Evolutionary conservation across 345 rosid genomes (phyloP).

Genomic region (Bruguiera sexangula): DNA sequence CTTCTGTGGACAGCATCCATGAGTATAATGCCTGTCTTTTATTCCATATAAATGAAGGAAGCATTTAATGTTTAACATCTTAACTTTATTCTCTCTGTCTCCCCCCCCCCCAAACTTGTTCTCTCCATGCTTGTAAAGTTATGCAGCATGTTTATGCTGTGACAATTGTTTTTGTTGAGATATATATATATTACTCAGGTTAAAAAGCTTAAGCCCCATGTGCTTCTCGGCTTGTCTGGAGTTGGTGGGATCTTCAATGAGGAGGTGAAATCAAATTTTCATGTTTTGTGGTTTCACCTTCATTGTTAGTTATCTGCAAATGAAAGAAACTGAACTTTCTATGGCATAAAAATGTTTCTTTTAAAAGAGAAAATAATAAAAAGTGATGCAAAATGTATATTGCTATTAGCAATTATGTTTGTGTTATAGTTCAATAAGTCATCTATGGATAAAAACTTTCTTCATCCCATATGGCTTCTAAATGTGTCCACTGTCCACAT

Average conservation of each 20-base stretch:
- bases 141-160: not conserved
- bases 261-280: slow-evolving; percentile 50
- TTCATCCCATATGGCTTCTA: too few relatives aligned
- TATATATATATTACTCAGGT: slow-evolving; percentile 48
- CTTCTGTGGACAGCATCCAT: slow-evolving; percentile 13
- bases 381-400: not conserved
- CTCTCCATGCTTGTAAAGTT: slow-evolving; percentile 6
- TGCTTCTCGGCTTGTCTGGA: slow-evolving; percentile 98
- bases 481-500: too few relatives aligned
- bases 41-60: slow-evolving; percentile 2
- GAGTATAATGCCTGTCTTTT: slow-evolving; percentile 11
- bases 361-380: not conserved
- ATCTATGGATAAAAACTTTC: not conserved
- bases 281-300: not conserved
- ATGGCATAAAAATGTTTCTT: too few relatives aligned
- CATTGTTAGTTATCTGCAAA: not conserved
- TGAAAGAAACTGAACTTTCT: not conserved
- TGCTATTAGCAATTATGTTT: not conserved
- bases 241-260: slow-evolving; percentile 89
- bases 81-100: too few relatives aligned
- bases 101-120: too few relatives aligned
- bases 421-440: not conserved
- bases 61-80: not conserved
- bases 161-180: slow-evolving; percentile 20
- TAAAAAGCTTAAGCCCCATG: slow-evolving; percentile 79